Percentiles rank a stretch among this genome's conserved stretches.
These are phyloP conservation scores for Yamadazyma atlantica DNA, from an alignment of 1,139 yeast genomes.

Conservation along the genomic window DNA sequence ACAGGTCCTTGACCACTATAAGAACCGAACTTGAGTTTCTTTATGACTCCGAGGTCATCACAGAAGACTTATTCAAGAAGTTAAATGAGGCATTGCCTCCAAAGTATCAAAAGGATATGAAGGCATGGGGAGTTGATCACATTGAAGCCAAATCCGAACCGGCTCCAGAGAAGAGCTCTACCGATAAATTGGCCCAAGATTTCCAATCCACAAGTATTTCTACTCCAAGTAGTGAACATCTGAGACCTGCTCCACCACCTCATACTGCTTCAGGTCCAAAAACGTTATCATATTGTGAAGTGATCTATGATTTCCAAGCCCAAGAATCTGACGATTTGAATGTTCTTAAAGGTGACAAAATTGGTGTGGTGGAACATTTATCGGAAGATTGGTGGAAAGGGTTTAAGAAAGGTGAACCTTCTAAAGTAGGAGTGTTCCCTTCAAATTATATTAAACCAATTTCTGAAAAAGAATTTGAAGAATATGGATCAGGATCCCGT, in stretches of 20 bases:
- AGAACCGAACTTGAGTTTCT: constrained; percentile 82
- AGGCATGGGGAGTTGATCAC: constrained; percentile 50
- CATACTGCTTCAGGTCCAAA: constrained; percentile 14
- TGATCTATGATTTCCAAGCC: constrained; percentile 63
- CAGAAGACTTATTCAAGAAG: constrained; percentile 54
- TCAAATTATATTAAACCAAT: constrained; percentile 71
- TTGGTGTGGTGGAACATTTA: constrained; percentile 69
- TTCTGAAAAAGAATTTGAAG: constrained; percentile 34
- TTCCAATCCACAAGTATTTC: constrained; percentile 25
- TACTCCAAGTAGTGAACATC: constrained; percentile 13
- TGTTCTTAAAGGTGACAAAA: constrained; percentile 63
- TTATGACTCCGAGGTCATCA: constrained; percentile 72
- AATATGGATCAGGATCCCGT: constrained; percentile 5
- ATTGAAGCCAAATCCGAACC: constrained; percentile 19
- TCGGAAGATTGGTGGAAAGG: constrained; percentile 96
- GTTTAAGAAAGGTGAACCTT: constrained; percentile 41
- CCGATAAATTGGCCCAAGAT: constrained; percentile 20
- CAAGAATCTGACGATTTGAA: constrained; percentile 74
- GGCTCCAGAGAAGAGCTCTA: constrained; percentile 1
- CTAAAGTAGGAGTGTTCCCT: constrained; percentile 81
- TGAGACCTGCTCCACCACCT: constrained; percentile 13
- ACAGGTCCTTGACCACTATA: constrained; percentile 74
- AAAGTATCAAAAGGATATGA: constrained; percentile 54
- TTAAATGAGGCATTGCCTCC: constrained; percentile 57
- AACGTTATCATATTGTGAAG: constrained; percentile 52